These are phyloP conservation scores for Halenospora varia DNA, from an alignment of 495 filamentous ascomycete species.

Conservation along the genomic window DNA sequence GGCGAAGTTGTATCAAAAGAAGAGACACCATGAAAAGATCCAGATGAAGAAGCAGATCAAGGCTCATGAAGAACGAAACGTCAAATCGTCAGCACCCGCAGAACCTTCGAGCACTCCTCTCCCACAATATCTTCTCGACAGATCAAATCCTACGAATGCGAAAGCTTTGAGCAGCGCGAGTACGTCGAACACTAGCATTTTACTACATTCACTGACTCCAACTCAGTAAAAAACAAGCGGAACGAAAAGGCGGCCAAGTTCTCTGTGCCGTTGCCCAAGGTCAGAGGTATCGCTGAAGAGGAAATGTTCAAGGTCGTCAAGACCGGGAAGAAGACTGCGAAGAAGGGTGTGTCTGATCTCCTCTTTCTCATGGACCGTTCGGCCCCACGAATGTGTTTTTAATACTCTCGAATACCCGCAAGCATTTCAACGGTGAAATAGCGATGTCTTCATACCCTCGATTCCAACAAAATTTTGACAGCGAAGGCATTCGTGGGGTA, in stretches of 20 bases:
- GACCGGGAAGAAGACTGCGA: slow-evolving; percentile 65
- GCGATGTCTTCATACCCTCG: not conserved
- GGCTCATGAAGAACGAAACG: slow-evolving; percentile 45
- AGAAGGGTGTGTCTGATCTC: slow-evolving; percentile 78
- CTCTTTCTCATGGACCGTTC: slow-evolving; percentile 89
- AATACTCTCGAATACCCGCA: not conserved
- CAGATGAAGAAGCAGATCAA: slow-evolving; percentile 97
- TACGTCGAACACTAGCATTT: not conserved
- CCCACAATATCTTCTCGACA: slow-evolving; percentile 52
- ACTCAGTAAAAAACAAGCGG: slow-evolving; percentile 68
- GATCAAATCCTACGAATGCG: slow-evolving; percentile 77
- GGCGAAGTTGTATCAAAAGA: slow-evolving; percentile 92
- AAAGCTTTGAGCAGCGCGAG: slow-evolving; percentile 79
- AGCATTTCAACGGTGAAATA: not conserved
- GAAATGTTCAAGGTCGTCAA: slow-evolving; percentile 99
- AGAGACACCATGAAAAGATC: slow-evolving; percentile 95
- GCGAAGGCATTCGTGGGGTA: not conserved
- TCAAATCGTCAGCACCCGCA: slow-evolving; percentile 6
- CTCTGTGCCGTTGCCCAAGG: slow-evolving; percentile 88
- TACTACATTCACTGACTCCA: not conserved
- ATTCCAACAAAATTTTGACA: not conserved
- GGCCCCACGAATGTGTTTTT: slow-evolving; percentile 4
- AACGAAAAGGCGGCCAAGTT: slow-evolving; percentile 93
- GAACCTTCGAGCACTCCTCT: slow-evolving; percentile 7
- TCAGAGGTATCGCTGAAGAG: slow-evolving; percentile 89